Conservation (phyloP, 2,329 filamentous ascomycete species). For the Hypoxylon sp. region DNA sequence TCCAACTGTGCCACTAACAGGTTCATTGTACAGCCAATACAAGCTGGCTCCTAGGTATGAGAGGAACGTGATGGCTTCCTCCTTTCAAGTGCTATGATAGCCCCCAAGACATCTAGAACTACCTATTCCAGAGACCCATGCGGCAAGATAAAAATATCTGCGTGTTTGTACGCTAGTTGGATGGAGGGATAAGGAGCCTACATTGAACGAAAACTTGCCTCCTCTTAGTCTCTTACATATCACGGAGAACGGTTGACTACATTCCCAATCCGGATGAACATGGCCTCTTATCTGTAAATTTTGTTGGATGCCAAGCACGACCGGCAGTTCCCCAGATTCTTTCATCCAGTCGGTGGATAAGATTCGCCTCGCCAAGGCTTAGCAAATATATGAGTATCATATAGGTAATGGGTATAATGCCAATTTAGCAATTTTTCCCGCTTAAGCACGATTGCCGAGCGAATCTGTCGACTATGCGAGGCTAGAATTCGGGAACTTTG, state of each 20-base stretch:
- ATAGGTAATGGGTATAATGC: conserved; percentile 20
- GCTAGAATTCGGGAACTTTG: conserved; percentile 20
- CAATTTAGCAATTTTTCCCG: conserved; percentile 18
- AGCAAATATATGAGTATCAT: conserved; percentile 33
- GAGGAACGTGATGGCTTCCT: not conserved
- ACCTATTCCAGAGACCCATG: not conserved
- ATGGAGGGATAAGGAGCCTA: conserved; percentile 11
- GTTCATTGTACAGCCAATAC: not conserved
- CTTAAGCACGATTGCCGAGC: conserved; percentile 33
- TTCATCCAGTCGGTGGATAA: conserved; percentile 34
- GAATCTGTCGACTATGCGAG: conserved; percentile 22
- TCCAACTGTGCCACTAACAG: not conserved
- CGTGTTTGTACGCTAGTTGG: conserved; percentile 1
- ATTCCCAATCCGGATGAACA: conserved; percentile 22
- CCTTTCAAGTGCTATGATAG: not conserved
- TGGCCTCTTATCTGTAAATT: conserved; percentile 23
- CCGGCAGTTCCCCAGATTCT: conserved; percentile 46
- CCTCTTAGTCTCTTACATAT: conserved; percentile 9
- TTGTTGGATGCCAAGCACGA: conserved; percentile 41
- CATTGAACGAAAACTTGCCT: conserved; percentile 14
- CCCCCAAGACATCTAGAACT: not conserved
- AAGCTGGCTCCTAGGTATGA: not conserved
- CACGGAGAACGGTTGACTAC: conserved; percentile 24
- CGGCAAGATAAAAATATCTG: conserved; percentile 2
- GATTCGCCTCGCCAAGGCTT: conserved; percentile 41